Conservation (phyloP, 2,329 filamentous ascomycete species). For the Fusarium sp. region DNA sequence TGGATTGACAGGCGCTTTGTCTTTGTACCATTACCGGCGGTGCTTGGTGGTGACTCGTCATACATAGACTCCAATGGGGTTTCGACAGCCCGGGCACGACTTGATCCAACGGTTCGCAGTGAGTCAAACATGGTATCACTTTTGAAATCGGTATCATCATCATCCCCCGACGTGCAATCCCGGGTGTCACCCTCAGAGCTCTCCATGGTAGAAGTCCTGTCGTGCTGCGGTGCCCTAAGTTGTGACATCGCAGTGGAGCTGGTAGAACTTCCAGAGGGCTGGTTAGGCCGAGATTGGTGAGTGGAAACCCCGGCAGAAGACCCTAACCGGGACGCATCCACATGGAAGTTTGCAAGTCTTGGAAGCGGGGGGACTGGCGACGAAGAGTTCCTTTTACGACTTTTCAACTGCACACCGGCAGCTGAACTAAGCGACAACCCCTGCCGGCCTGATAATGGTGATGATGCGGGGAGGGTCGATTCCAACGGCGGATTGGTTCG, state of each 20-base stretch:
- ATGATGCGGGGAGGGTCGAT: constrained; percentile 45
- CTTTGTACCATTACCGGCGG: constrained; percentile 66
- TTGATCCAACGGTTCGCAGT: constrained; percentile 78
- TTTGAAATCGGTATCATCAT: constrained; percentile 83
- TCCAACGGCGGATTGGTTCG: constrained; percentile 47
- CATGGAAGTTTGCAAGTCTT: constrained; percentile 68
- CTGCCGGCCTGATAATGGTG: constrained; percentile 41
- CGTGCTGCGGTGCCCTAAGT: constrained; percentile 52
- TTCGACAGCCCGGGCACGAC: constrained; percentile 75
- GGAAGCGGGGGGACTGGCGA: constrained; percentile 71
- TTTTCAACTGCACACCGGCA: constrained; percentile 46
- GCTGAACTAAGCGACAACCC: constrained; percentile 48
- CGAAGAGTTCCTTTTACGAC: constrained; percentile 63
- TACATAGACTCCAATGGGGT: constrained; percentile 85
- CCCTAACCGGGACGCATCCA: constrained; percentile 66
- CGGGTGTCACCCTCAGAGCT: constrained; percentile 79
- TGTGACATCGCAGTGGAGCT: constrained; percentile 62
- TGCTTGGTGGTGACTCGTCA: constrained; percentile 80
- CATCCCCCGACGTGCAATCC: constrained; percentile 77
- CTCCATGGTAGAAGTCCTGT: constrained; percentile 71
- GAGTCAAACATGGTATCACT: constrained; percentile 86
- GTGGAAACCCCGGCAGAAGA: constrained; percentile 58
- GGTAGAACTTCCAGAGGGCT: constrained; percentile 60
- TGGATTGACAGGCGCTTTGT: constrained; percentile 71
- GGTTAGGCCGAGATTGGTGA: constrained; percentile 57